Conservation (phyloP, 768 basidiomycete species). For the Lepiota venenata region DNA sequence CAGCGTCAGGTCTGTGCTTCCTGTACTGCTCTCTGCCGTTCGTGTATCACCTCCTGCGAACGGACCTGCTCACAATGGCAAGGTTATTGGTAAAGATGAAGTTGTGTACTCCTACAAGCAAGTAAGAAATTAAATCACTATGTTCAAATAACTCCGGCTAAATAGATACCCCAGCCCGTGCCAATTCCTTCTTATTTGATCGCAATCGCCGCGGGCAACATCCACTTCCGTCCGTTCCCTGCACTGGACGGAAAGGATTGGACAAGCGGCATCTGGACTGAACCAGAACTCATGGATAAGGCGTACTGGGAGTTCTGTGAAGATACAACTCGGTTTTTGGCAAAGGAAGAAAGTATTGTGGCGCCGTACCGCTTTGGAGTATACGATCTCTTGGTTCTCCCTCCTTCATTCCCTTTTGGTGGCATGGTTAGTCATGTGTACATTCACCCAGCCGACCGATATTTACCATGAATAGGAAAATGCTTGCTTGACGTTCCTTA, state of each 20-base stretch:
- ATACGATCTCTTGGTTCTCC: conserved; percentile 86
- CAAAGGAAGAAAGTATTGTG: conserved; percentile 71
- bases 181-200: conserved; percentile 91
- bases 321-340: conserved; percentile 78
- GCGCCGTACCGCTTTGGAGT: conserved; percentile 80
- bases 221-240: conserved; percentile 68
- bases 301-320: conserved; percentile 87
- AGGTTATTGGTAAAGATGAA: conserved; percentile 65
- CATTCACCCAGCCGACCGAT: not conserved
- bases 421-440: conserved; percentile 65
- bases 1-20: conserved; percentile 70
- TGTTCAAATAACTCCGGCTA: not conserved
- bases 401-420: conserved; percentile 91
- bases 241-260: conserved; percentile 62
- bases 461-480: conserved; percentile 61
- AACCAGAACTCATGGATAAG: conserved; percentile 75
- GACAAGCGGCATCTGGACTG: conserved; percentile 88
- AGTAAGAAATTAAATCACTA: conserved; percentile 35
- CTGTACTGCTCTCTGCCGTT: conserved; percentile 82
- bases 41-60: conserved; percentile 72
- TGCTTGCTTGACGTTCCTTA: conserved; percentile 83
- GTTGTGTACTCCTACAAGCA: conserved; percentile 79
- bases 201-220: conserved; percentile 85
- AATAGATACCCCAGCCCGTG: conserved; percentile 48
- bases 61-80: conserved; percentile 70